Evolutionary conservation across 345 rosid genomes (phyloP), one percentile per base, ranked within the genome.

Genomic region (Populus simonii): DNA sequence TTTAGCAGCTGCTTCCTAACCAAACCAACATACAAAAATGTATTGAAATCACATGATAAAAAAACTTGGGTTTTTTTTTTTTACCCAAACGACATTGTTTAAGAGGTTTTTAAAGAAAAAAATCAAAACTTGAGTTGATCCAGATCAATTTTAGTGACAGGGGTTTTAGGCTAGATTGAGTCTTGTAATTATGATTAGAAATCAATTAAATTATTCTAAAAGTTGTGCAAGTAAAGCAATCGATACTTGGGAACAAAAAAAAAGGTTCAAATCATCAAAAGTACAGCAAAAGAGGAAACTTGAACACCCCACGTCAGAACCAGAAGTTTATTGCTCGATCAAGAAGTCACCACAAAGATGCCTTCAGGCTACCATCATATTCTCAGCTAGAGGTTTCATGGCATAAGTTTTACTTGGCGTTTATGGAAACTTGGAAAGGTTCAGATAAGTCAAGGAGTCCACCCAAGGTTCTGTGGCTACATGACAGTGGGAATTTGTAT

Each of bases 1-100:
- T 73, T 80, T 86, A 31, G 78, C 70, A 5, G 98, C 97, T 73
- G 93, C 97, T 71, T 89, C 98, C 98, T 93, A 81, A 78, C 31
- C 33, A 65, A 39, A 77, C 78, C 83, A n/a, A 79, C 73, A 27
- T 13, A 66, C 51, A 49, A 20, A 55, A 8, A 22, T 22, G 61
- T 22, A 7, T 2, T 7, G 25, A 55, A 55, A 55, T 55, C 25
- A 20, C 61, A 20, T 0, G 61, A 55, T 55, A 20, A 33, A 33
- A 33, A 33, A 33, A n/a, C n/a, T n/a, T n/a, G n/a, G n/a, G n/a
- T n/a, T n/a, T n/a, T n/a, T n/a, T n/a, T n/a, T n/a, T n/a, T n/a
- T n/a, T n/a, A n/a, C n/a, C n/a, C n/a, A n/a, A n/a, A n/a, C n/a
- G n/a, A n/a, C n/a, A n/a, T n/a, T n/a, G n/a, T n/a, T n/a, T n/a